These are phyloP conservation scores for Mycena vulgaris DNA, from an alignment of 768 basidiomycete species.

Conservation along the genomic window DNA sequence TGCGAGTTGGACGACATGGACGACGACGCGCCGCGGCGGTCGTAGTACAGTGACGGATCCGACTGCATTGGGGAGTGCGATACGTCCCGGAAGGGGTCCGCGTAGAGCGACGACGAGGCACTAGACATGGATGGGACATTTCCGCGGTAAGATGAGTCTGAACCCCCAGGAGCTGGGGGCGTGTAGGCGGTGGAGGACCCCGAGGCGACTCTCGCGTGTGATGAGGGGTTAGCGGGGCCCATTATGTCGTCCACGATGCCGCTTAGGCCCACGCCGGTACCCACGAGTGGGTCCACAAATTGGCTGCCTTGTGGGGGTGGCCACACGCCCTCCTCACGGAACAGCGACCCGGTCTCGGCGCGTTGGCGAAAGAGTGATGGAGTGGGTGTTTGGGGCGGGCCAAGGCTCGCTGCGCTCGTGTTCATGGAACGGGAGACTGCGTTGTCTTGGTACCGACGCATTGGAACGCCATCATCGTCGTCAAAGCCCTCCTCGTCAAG, in stretches of 20 bases:
- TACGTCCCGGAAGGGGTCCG: constrained; percentile 35
- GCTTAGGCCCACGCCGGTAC: constrained; percentile 21
- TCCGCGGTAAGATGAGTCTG: neutral
- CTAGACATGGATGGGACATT: constrained; percentile 27
- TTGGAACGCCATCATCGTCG: constrained; percentile 48
- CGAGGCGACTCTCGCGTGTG: neutral
- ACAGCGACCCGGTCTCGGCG: constrained; percentile 62
- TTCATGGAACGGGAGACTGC: constrained; percentile 15
- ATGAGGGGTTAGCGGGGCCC: constrained; percentile 22
- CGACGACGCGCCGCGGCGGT: constrained; percentile 33
- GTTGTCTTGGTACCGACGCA: constrained; percentile 40
- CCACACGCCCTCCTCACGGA: constrained; percentile 63
- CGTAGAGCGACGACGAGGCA: constrained; percentile 27
- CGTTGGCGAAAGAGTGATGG: constrained; percentile 57
- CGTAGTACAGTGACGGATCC: constrained; percentile 35
- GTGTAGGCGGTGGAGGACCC: neutral
- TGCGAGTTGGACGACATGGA: constrained; percentile 27
- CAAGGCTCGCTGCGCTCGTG: constrained; percentile 30
- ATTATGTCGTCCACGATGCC: constrained; percentile 39
- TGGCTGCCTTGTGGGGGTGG: constrained; percentile 54
- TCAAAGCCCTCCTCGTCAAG: constrained; percentile 56
- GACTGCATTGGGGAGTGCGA: constrained; percentile 20
- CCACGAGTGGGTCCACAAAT: constrained; percentile 58
- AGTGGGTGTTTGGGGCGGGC: constrained; percentile 47
- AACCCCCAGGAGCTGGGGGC: neutral